phyloP scores from a whole-genome alignment of 176 grass and related monocot genomes.

The Oryza nivara region DNA sequence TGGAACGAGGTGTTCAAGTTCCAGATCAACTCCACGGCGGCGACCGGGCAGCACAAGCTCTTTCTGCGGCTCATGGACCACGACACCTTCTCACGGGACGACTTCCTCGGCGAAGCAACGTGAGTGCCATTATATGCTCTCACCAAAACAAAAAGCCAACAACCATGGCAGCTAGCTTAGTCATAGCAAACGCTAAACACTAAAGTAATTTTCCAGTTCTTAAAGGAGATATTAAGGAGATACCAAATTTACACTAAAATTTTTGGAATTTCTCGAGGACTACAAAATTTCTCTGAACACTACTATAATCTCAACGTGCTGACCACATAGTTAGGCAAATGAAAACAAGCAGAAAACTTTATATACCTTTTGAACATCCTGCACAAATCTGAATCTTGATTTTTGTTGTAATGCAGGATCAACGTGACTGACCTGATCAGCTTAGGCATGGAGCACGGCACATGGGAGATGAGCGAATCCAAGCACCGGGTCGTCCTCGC shows the following conservation, averaged over 20 bases:
- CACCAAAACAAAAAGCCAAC: neutral
- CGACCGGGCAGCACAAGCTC: conserved; percentile 66
- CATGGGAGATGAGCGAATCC: conserved; percentile 38
- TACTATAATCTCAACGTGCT: neutral
- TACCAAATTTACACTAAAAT: too few species aligned
- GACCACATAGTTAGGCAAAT: neutral
- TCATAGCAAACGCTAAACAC: neutral
- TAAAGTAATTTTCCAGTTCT: too few species aligned
- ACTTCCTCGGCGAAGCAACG: conserved; percentile 82
- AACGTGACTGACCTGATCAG: conserved; percentile 71
- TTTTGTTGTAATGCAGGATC: conserved; percentile 60
- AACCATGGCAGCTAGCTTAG: neutral
- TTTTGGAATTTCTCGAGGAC: too few species aligned
- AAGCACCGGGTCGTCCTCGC: conserved; percentile 72
- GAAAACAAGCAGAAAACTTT: neutral
- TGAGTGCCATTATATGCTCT: conserved; percentile 42
- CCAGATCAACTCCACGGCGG: conserved; percentile 55
- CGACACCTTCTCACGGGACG: conserved; percentile 71
- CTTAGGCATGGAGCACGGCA: conserved; percentile 62
- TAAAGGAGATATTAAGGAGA: too few species aligned
- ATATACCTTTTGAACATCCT: neutral
- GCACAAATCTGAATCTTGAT: neutral
- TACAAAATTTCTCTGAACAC: neutral
- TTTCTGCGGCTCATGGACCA: conserved; percentile 72
- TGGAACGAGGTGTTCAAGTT: conserved; percentile 94